Conservation (phyloP, 768 basidiomycete genomes). For the Favolaschia claudopus region DNA sequence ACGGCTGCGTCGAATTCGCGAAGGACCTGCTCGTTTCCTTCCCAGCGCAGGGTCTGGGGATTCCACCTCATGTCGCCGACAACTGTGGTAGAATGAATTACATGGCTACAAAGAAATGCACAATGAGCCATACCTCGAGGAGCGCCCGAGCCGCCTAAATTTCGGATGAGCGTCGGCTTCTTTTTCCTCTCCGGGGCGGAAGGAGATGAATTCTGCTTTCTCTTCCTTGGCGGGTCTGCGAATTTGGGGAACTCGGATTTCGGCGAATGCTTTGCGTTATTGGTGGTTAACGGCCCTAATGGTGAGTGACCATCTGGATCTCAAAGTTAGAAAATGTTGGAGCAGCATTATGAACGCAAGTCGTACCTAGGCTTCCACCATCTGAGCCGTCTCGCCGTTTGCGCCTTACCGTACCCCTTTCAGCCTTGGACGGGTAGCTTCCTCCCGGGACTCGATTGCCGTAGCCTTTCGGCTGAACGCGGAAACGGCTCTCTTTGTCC, state of each 20-base stretch:
- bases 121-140: slow-evolving; percentile 70
- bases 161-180: slow-evolving; percentile 89
- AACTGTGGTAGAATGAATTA: slow-evolving; percentile 55
- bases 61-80: slow-evolving; percentile 99
- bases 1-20: slow-evolving; percentile 90
- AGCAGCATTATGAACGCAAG: slow-evolving; percentile 1
- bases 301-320: slow-evolving; percentile 28
- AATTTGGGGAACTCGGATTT: slow-evolving; percentile 59
- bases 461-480: slow-evolving; percentile 76
- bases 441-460: slow-evolving; percentile 69
- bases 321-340: background rate
- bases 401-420: slow-evolving; percentile 65
- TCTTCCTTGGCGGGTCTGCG: slow-evolving; percentile 51
- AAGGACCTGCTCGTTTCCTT: slow-evolving; percentile 93
- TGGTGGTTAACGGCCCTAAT: slow-evolving; percentile 50
- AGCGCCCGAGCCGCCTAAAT: slow-evolving; percentile 69
- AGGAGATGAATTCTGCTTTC: slow-evolving; percentile 60
- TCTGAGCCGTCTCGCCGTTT: slow-evolving; percentile 58
- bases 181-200: slow-evolving; percentile 57
- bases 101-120: slow-evolving; percentile 11
- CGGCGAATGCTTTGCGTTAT: slow-evolving; percentile 63
- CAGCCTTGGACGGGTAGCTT: slow-evolving; percentile 52
- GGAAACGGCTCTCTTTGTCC: slow-evolving; percentile 79
- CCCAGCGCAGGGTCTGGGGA: slow-evolving; percentile 89
- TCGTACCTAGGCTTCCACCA: slow-evolving; percentile 51